phyloP scores from a whole-genome alignment of 208 protist genomes.

The Leishmania guyanensis region DNA sequence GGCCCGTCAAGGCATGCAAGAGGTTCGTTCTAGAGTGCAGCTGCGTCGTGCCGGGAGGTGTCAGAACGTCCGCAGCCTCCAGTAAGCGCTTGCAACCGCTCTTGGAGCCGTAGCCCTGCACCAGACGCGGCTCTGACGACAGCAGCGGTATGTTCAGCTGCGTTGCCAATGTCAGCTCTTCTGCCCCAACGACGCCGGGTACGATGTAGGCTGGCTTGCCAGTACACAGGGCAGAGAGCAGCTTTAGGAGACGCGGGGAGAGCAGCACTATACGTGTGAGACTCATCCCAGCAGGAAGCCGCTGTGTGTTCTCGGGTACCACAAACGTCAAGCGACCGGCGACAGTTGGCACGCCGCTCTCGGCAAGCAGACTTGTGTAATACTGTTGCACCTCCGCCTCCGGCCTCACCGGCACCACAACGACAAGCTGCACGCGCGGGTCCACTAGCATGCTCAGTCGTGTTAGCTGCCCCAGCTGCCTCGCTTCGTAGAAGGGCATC shows the following conservation, averaged over 20 bases:
- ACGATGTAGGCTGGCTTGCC: conserved; percentile 81
- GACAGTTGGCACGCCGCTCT: conserved; percentile 60
- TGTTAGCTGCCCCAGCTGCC: conserved; percentile 84
- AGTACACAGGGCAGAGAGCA: conserved; percentile 63
- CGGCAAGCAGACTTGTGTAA: conserved; percentile 72
- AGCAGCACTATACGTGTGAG: conserved; percentile 78
- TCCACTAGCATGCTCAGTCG: conserved; percentile 82
- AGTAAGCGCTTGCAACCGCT: conserved; percentile 77
- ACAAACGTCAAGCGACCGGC: conserved; percentile 73
- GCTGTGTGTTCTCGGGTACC: conserved; percentile 75
- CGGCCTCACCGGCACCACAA: conserved; percentile 76
- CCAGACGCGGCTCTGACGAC: conserved; percentile 69
- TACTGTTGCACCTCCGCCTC: conserved; percentile 84
- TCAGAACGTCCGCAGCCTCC: conserved; percentile 77
- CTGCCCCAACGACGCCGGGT: conserved; percentile 80
- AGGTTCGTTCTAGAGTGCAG: conserved; percentile 65
- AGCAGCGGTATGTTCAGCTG: conserved; percentile 89
- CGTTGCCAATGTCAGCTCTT: conserved; percentile 85
- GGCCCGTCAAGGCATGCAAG: conserved; percentile 53
- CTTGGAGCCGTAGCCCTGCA: conserved; percentile 86
- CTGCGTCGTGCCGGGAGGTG: conserved; percentile 57
- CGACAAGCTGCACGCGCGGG: conserved; percentile 78
- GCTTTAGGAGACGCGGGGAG: conserved; percentile 80
- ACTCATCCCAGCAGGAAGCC: conserved; percentile 71
- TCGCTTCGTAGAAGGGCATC: conserved; percentile 78